A percentile compares a stretch with the other conserved stretches of the same genome.
phyloP scores from a whole-genome alignment of 2,329 filamentous ascomycete species.

The Trichoderma koningiopsis region DNA sequence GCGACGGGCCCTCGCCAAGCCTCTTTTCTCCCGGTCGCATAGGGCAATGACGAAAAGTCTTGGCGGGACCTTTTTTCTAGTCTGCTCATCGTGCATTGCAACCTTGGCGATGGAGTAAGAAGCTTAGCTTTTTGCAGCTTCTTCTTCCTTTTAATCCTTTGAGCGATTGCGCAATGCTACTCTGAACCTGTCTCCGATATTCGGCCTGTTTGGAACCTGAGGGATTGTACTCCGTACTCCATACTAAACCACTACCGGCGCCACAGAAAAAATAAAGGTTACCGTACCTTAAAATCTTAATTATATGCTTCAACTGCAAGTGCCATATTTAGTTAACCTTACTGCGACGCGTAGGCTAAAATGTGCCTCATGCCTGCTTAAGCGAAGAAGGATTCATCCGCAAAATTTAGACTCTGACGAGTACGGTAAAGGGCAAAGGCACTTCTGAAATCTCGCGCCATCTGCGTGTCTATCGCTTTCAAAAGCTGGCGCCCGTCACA shows the following conservation, averaged over 20 bases:
- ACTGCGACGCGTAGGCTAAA: not conserved
- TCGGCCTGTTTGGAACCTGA: not conserved
- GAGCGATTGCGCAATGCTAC: slow-evolving; percentile 15
- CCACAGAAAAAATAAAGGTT: not conserved
- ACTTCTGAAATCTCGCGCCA: not conserved
- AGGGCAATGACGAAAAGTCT: not conserved
- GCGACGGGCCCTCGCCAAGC: slow-evolving; percentile 10
- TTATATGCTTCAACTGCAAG: slow-evolving; percentile 20
- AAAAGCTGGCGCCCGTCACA: not conserved
- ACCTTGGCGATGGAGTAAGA: slow-evolving; percentile 2
- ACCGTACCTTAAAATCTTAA: slow-evolving; percentile 18
- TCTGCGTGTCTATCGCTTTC: not conserved
- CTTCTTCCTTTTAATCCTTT: not conserved
- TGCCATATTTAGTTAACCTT: not conserved
- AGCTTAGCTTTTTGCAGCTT: not conserved
- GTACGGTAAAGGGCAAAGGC: not conserved
- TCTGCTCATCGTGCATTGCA: slow-evolving; percentile 2
- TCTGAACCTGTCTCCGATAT: not conserved
- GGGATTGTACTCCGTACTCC: not conserved
- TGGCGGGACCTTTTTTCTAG: not conserved
- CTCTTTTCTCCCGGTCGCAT: not conserved
- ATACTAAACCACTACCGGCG: not conserved
- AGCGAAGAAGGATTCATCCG: not conserved
- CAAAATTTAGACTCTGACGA: not conserved
- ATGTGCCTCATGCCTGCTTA: not conserved